Evolutionary conservation across 73 alveolate species (phyloP).

Genomic region (Blepharisma japonicum): DNA sequence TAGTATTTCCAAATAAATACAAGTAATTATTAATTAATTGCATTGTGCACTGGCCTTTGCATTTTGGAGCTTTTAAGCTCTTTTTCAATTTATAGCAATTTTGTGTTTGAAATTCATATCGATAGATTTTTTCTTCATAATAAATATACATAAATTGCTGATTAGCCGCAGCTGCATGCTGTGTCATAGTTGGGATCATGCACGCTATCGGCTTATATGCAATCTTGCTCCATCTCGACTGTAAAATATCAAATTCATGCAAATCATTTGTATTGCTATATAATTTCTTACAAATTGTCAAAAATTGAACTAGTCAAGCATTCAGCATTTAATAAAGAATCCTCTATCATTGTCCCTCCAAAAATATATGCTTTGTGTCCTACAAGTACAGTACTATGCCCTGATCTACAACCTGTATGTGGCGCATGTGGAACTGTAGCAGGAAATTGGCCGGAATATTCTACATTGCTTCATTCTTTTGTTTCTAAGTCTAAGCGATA

Average conservation of each 20-base stretch:
- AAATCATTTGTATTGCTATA: slow-evolving; percentile 17
- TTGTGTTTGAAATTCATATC: slow-evolving; percentile 4
- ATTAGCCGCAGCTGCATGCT: neutral
- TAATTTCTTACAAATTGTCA: slow-evolving; percentile 5
- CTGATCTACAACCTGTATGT: slow-evolving; percentile 20
- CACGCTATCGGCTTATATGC: neutral
- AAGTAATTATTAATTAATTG: slow-evolving; percentile 7
- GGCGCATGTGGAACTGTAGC: slow-evolving; percentile 26
- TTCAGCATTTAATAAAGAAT: slow-evolving; percentile 12
- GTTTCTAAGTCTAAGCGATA: slow-evolving; percentile 16
- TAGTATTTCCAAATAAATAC: slow-evolving; percentile 15
- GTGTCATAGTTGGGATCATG: slow-evolving; percentile 14
- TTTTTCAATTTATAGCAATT: slow-evolving; percentile 3
- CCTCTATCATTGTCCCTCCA: slow-evolving; percentile 25
- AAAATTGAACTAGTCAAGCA: slow-evolving; percentile 22
- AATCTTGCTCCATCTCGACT: slow-evolving; percentile 3
- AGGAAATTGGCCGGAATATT: slow-evolving; percentile 6
- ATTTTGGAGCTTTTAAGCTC: slow-evolving; percentile 21
- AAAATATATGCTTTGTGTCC: neutral
- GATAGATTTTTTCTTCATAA: slow-evolving; percentile 24
- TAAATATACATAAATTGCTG: slow-evolving; percentile 15
- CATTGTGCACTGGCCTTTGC: slow-evolving; percentile 26
- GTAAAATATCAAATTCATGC: neutral
- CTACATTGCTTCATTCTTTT: slow-evolving; percentile 22
- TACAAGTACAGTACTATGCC: neutral